Base-by-base conservation (phyloP, 1,284 basidiomycete species). In the Ustanciosporium gigantosporum region DNA sequence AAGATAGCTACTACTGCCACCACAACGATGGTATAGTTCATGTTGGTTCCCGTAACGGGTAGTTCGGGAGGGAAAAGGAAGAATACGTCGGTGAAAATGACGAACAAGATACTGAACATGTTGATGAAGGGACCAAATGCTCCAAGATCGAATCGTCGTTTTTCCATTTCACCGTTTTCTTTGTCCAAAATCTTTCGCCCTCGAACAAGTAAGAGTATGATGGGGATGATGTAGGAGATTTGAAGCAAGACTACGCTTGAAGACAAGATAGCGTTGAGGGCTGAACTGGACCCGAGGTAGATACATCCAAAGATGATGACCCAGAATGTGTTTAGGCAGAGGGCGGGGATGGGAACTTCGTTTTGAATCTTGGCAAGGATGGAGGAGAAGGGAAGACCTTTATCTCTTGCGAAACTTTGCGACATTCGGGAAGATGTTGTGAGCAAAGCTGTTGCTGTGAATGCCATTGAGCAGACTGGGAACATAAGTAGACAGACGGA, bases 331-430 rank as follows among this genome's bases (percentile, higher is more conserved):
- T 83, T 83, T 13, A 88, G 79, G 2, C 86, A 68, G 44, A 88
- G 82, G 0, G 86, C 83, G 40, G 70, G 58, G 27, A 77, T 58
- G 7, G 78, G 78, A 0, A 79, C 71, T 15, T 72, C 62, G 4
- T 78, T 47, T 39, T 41, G 78, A 59, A 86, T 80, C 24, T 77
- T 78, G 2, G 83, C 74, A 70, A 87, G 85, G 38, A 81, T 70
- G 2, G 46, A 38, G 21, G 83, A 82, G 64, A 86, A 83, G 2
- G 86, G 86, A 2, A 88, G 81, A 7, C 85, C 87, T 43, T 81
- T 79, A 77, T 89, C 88, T 1, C 86, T 81, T 0, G 87, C 86
- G 60, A 89, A 88, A 27, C 84, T 84, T 80, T 85, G 86, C 2
- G 84, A 84, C 69, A 86, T 85, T 16, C 87, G 82, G 1, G 85